Evolutionary conservation across 805 yeast species (phyloP), one percentile per base, ranked within the genome.

Genomic region (Metahyphopichia silvanorum): DNA sequence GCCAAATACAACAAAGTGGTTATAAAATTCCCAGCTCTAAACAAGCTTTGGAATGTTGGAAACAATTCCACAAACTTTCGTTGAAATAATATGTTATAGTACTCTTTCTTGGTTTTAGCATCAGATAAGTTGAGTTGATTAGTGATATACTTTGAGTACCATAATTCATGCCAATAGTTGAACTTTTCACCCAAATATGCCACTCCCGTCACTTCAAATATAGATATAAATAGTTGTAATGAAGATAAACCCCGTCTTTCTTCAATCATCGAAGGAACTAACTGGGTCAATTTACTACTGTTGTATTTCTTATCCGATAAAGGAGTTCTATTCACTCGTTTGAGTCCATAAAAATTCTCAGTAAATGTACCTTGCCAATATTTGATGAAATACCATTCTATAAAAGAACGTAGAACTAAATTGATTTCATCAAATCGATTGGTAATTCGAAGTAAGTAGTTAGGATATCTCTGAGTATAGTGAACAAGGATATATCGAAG

Each of bases 281-380:
- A 48, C 46, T 50, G 72, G 11, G 57, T 57, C 35, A 66, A 41
- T 35, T 56, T 65, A 17, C 55, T 40, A 25, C 51, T 43, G 33
- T 59, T 55, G 31, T 55, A 63, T 29, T 55, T 51, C 5, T 35
- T 18, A 27, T 49, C 41, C 1, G 66, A 48, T 12, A 64, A 45
- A 3, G 62, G 63, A 0, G 68, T 63, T 32, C 50, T 55, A 35
- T 59, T 60, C 18, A 74, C 72, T 29, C 95, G 66, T 50, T 87
- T 87, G 42, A 91, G 60, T 2, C 97, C 98, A 51, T 91, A 91
- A 52, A 91, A 91, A 51, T 85, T 84, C 55, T 91, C 97, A 1
- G 95, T 86, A 49, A 91, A 86, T 2, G 93, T 77, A 0, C 94
- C 77, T 47, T 86, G 89, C 86, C 93, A 85, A 30, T 68, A 66